phyloP scores from a whole-genome alignment of 371 early-diverging fungal species.

The Syncephalastrum monosporum region DNA sequence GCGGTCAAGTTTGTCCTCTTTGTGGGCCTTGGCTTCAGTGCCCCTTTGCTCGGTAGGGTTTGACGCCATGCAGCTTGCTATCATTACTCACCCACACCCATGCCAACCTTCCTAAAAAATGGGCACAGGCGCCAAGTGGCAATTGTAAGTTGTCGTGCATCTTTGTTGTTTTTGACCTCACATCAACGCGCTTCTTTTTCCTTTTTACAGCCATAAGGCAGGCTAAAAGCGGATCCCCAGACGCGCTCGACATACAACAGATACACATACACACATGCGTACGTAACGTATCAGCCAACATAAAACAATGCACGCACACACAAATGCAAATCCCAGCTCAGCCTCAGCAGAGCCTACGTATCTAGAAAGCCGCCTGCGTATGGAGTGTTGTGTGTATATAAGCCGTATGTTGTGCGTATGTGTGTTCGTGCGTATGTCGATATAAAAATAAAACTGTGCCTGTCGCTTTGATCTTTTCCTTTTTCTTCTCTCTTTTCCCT shows the following conservation, averaged over 20 bases:
- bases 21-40: conserved; percentile 54
- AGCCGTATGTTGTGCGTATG: no score
- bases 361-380: no score
- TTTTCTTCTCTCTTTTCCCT: conserved; percentile 1
- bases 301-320: no score
- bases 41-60: conserved; percentile 56
- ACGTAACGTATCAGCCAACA: no score
- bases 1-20: conserved; percentile 52
- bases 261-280: no score
- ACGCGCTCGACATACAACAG: no score
- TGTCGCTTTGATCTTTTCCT: neutral
- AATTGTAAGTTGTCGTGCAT: conserved; percentile 37
- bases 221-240: conserved; percentile 21
- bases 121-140: conserved; percentile 36
- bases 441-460: no score
- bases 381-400: no score
- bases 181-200: conserved; percentile 7
- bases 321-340: no score
- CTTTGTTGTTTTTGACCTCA: neutral
- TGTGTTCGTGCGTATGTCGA: no score
- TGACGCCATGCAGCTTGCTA: neutral
- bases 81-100: no score
- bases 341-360: no score
- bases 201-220: conserved; percentile 38
- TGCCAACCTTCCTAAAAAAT: neutral